These are phyloP conservation scores for Epithele typhae DNA, from an alignment of 768 basidiomycete genomes.

Conservation along the genomic window DNA sequence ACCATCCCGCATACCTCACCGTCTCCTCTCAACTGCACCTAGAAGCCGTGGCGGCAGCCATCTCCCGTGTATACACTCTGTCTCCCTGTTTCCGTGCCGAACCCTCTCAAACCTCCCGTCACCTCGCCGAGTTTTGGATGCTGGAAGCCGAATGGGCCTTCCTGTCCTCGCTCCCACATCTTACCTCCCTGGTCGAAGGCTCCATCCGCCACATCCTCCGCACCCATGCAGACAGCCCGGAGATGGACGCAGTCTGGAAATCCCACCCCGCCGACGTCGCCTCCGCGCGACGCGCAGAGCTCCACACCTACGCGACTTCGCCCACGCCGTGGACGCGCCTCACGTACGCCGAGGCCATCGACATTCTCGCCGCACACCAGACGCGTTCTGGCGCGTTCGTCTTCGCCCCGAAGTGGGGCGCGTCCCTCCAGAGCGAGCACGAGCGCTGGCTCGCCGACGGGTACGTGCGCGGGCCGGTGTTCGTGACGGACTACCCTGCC, in stretches of 20 bases:
- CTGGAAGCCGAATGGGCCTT: conserved; percentile 92
- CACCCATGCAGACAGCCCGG: conserved; percentile 20
- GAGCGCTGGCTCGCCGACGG: conserved; percentile 84
- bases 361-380: conserved; percentile 41
- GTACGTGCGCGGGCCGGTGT: conserved; percentile 70
- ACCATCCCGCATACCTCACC: conserved; percentile 75
- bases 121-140: conserved; percentile 99
- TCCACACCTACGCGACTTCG: conserved; percentile 9
- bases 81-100: conserved; percentile 96
- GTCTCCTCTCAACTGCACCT: conserved; percentile 97
- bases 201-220: conserved; percentile 40
- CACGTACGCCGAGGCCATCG: conserved; percentile 74
- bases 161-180: conserved; percentile 38
- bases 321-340: conserved; percentile 60
- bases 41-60: conserved; percentile 74
- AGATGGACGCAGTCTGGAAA: conserved; percentile 35
- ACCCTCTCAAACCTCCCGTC: conserved; percentile 80
- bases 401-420: conserved; percentile 63
- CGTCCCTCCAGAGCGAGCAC: conserved; percentile 80
- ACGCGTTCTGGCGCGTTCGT: conserved; percentile 41
- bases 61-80: conserved; percentile 87
- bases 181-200: conserved; percentile 56
- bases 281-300: conserved; percentile 30
- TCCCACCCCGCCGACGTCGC: conserved; percentile 19
- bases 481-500: conserved; percentile 87